Evolutionary conservation across 257 asterid species (phyloP).

Genomic region (Solanum lycopersicoides): DNA sequence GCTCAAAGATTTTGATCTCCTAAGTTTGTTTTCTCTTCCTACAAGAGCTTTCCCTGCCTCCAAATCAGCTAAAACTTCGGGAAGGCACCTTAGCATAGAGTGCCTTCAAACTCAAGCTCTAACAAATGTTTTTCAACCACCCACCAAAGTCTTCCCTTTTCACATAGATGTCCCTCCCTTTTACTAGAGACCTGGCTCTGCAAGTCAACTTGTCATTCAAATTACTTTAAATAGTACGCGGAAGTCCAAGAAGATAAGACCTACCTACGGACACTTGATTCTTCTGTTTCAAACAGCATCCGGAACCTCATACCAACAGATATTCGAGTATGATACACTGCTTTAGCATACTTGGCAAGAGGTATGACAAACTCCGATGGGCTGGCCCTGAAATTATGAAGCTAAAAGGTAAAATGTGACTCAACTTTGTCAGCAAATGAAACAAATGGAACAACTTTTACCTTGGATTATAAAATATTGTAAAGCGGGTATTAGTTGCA

Average conservation of each 20-base stretch:
- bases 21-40: background rate
- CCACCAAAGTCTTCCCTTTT: background rate
- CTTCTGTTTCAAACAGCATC: slow-evolving; percentile 92
- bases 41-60: background rate
- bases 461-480: slow-evolving; percentile 88
- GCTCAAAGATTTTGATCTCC: background rate
- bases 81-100: background rate
- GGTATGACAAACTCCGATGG: slow-evolving; percentile 90
- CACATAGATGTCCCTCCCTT: background rate
- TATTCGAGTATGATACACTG: slow-evolving; percentile 74
- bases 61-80: background rate
- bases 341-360: slow-evolving; percentile 77
- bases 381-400: slow-evolving; percentile 59
- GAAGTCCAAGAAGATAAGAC: slow-evolving; percentile 4
- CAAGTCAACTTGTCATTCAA: background rate
- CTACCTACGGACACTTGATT: slow-evolving; percentile 88
- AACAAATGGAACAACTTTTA: slow-evolving; percentile 3
- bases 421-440: background rate
- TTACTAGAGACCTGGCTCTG: background rate
- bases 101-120: background rate
- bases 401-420: background rate
- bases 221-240: background rate
- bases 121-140: background rate
- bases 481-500: slow-evolving; percentile 83
- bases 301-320: slow-evolving; percentile 96